Base-by-base conservation (phyloP, 768 basidiomycete species). In the Mycena floridula region DNA sequence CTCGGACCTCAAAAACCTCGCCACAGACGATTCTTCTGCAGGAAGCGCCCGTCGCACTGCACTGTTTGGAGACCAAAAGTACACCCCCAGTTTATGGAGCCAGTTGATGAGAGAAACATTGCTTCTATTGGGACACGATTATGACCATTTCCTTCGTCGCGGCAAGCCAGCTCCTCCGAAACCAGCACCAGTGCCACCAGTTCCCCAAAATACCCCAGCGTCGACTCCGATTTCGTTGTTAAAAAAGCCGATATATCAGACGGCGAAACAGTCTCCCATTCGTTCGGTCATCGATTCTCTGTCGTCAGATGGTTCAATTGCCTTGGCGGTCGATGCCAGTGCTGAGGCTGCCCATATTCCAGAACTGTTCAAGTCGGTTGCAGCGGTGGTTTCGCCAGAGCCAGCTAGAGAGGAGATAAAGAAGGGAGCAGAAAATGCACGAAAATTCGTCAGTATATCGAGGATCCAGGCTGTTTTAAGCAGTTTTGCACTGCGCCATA, bases 11-110 rank as follows among this genome's bases (percentile, higher is more conserved):
- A 61, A 60, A 8, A 65, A 67, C 3, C 54, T 86, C 9, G 70
- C 81, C 0, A 57, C 61, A n/a, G 72, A 73, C 18, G 59, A 61
- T 25, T n/a, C n/a, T n/a, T n/a, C n/a, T n/a, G n/a, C n/a, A n/a
- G n/a, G n/a, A n/a, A n/a, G n/a, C n/a, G n/a, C n/a, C n/a, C n/a
- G n/a, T n/a, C 72, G 84, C 9, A 70, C 71, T 0, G 69, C 75
- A 0, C 55, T 89, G 1, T 89, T 87, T 53, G 72, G 72, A 1
- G 85, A 89, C 51, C 81, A 84, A 54, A 84, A 82, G 51, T 76
- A 77, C 42, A 69, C 64, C 7, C 81, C 80, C 0, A 77, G 65
- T 42, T 60, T 86, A 7, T 90, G 89, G 88, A 66, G 65, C 16
- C 68, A 69, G 2, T 62, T 89, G 25, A 66, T 67, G 7, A 72